A percentile compares a stretch with the other conserved stretches of the same genome.
Evolutionary conservation across 2,329 filamentous ascomycete genomes (phyloP).

Genomic region (Colletotrichum graminicola): DNA sequence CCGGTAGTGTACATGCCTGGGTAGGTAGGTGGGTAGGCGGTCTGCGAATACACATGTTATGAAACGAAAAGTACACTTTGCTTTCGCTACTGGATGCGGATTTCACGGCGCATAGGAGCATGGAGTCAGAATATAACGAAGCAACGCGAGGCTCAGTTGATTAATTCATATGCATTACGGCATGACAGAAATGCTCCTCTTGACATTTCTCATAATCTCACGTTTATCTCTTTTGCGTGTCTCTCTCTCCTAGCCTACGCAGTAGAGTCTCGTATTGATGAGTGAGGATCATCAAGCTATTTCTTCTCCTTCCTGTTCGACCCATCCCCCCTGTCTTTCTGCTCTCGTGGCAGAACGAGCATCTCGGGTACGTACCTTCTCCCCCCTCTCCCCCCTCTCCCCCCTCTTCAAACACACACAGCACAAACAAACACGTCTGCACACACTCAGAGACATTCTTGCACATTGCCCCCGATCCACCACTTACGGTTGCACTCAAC

Average conservation of each 20-base stretch:
- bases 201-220: neutral
- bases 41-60: too few relatives aligned
- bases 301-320: neutral
- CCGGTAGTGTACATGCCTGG: neutral
- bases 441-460: conserved; percentile 29
- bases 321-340: neutral
- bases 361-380: conserved; percentile 13
- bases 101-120: too few relatives aligned
- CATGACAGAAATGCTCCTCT: conserved; percentile 16
- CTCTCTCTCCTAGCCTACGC: neutral
- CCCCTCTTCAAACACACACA: neutral
- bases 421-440: conserved; percentile 12
- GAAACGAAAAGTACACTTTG: neutral
- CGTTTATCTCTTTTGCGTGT: neutral
- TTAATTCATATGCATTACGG: neutral
- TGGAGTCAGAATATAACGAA: neutral
- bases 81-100: neutral
- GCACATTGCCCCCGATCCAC: conserved; percentile 15
- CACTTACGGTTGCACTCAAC: conserved; percentile 11
- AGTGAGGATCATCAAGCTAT: neutral
- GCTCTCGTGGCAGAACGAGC: conserved; percentile 6
- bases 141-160: neutral
- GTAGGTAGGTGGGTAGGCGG: too few relatives aligned
- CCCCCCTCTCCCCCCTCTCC: neutral
- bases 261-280: neutral